phyloP scores from a whole-genome alignment of 1,284 basidiomycete species.

The Tausonia pullulans region DNA sequence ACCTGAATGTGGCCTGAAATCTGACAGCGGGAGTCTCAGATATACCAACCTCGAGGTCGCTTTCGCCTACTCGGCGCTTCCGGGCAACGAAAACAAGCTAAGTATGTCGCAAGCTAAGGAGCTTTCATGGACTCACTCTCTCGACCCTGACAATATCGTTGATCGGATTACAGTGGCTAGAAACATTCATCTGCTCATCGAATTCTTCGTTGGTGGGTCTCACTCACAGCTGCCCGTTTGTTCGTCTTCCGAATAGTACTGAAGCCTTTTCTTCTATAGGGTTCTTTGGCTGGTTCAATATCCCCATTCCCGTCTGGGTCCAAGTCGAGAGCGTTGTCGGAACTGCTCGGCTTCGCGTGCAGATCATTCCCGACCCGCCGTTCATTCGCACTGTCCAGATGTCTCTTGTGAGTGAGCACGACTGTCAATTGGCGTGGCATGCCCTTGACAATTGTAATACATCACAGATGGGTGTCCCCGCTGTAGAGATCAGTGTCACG shows the following conservation, averaged over 20 bases:
- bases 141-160: too few species aligned
- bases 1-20: background rate
- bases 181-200: slow-evolving; percentile 20
- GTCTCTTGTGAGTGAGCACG: too few species aligned
- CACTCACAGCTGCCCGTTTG: background rate
- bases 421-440: too few species aligned
- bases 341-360: slow-evolving; percentile 57
- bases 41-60: slow-evolving; percentile 5
- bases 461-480: slow-evolving; percentile 40
- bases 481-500: background rate
- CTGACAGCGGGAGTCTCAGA: too few species aligned
- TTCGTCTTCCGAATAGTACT: background rate
- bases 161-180: background rate
- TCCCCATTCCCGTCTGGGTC: slow-evolving; percentile 52
- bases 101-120: too few species aligned
- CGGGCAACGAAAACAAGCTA: background rate
- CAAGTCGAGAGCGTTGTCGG: slow-evolving; percentile 62
- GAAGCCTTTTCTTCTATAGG: background rate
- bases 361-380: slow-evolving; percentile 62
- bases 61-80: background rate
- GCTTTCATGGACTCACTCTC: too few species aligned
- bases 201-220: slow-evolving; percentile 24
- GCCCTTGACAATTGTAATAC: too few species aligned
- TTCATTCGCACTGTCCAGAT: slow-evolving; percentile 35
- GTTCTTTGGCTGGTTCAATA: slow-evolving; percentile 34